phyloP scores from a whole-genome alignment of 306 rosid genomes.

The Prinsepia uniflora region DNA sequence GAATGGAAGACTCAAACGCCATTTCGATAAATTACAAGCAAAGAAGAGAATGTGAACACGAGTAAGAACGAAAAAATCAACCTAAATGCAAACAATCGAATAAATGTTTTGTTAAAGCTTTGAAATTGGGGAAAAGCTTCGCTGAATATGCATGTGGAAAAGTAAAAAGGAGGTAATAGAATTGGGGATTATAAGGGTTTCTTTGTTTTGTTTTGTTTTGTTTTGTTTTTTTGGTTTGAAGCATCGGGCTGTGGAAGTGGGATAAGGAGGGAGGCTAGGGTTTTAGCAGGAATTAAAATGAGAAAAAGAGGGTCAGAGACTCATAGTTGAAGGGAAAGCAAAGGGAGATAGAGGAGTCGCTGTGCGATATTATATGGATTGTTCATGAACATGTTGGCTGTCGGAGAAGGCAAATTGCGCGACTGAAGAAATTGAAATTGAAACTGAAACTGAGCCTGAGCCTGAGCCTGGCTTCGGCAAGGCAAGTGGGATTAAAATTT shows the following conservation, averaged over 20 bases:
- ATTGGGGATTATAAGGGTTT: neutral
- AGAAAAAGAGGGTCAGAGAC: neutral
- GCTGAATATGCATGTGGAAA: neutral
- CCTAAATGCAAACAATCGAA: neutral
- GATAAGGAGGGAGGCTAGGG: slow-evolving; percentile 1
- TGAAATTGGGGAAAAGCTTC: neutral
- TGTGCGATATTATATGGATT: neutral
- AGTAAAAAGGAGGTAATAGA: neutral
- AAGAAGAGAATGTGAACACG: neutral
- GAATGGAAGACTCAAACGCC: slow-evolving; percentile 39
- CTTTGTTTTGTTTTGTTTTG: neutral
- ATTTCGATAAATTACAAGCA: slow-evolving; percentile 17
- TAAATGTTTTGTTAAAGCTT: neutral
- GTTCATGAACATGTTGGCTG: slow-evolving; percentile 9
- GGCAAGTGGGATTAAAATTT: neutral
- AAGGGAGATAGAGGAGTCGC: neutral
- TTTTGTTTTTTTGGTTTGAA: neutral
- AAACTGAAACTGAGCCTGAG: neutral
- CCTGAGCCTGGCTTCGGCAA: neutral
- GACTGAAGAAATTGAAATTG: neutral
- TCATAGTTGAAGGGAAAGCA: neutral
- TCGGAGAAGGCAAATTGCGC: neutral
- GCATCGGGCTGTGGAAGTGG: neutral
- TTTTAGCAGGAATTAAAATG: neutral
- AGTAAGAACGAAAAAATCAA: slow-evolving; percentile 23